phyloP scores from a whole-genome alignment of 1,284 basidiomycete species.

The Ganoderma lucidum region DNA sequence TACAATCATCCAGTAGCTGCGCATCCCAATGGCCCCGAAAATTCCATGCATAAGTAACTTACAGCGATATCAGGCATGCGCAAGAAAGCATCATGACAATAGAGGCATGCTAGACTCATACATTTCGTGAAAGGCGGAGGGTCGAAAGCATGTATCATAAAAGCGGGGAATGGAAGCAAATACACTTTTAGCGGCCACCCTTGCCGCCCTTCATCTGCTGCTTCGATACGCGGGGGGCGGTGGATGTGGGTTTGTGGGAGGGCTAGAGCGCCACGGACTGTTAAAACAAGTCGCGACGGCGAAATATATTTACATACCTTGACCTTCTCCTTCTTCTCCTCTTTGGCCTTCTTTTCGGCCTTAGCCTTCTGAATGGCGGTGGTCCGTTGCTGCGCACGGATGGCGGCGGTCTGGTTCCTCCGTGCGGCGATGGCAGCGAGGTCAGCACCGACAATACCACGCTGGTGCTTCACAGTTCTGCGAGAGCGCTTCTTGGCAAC shows the following conservation, averaged over 20 bases:
- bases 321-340: slow-evolving; percentile 85
- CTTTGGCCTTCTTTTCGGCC: slow-evolving; percentile 96
- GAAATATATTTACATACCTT: slow-evolving; percentile 62
- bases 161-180: slow-evolving; percentile 27
- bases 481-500: slow-evolving; percentile 98
- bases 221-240: slow-evolving; percentile 90
- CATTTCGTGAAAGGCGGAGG: slow-evolving; percentile 38
- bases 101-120: slow-evolving; percentile 41
- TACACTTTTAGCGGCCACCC: slow-evolving; percentile 63
- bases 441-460: slow-evolving; percentile 98
- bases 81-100: slow-evolving; percentile 28
- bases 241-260: slow-evolving; percentile 54
- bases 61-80: slow-evolving; percentile 18
- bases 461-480: slow-evolving; percentile 97
- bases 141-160: slow-evolving; percentile 38
- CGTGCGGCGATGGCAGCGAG: slow-evolving; percentile 90
- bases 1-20: background rate
- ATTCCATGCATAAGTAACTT: background rate
- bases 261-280: slow-evolving; percentile 14
- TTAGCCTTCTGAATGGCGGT: slow-evolving; percentile 93
- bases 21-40: background rate
- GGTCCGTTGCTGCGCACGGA: slow-evolving; percentile 83
- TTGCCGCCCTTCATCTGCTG: slow-evolving; percentile 95
- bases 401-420: slow-evolving; percentile 91
- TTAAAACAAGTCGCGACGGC: background rate